Percentiles rank a stretch among this genome's conserved stretches.
phyloP scores from a whole-genome alignment of 495 filamentous ascomycete species.

The Talaromyces ruber region DNA sequence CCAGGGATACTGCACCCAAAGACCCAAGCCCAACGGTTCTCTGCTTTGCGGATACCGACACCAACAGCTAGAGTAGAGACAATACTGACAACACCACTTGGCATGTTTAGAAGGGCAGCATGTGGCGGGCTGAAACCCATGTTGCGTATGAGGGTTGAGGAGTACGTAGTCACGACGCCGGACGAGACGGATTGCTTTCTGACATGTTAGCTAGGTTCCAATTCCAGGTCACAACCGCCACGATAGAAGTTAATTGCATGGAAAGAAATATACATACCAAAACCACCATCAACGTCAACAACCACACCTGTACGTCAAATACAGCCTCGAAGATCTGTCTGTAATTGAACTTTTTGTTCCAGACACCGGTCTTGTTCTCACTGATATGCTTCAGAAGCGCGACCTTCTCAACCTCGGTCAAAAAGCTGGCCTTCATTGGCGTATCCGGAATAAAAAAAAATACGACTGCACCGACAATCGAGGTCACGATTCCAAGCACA shows the following conservation, averaged over 20 bases:
- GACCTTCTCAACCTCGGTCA: constrained; percentile 45
- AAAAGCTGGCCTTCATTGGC: constrained; percentile 47
- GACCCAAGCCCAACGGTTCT: constrained; percentile 44
- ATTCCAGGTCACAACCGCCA: background rate
- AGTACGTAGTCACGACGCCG: constrained; percentile 55
- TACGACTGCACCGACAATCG: constrained; percentile 39
- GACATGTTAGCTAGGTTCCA: background rate
- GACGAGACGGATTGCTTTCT: constrained; percentile 42
- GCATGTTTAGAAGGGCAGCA: constrained; percentile 56
- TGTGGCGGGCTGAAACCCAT: constrained; percentile 48
- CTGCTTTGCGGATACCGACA: constrained; percentile 29
- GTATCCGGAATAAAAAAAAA: constrained; percentile 52
- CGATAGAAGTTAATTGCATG: background rate
- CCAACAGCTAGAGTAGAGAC: constrained; percentile 47
- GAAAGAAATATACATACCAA: constrained; percentile 8
- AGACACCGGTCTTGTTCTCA: constrained; percentile 52
- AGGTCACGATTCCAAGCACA: constrained; percentile 50
- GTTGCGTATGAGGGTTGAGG: constrained; percentile 47
- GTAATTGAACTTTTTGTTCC: constrained; percentile 31
- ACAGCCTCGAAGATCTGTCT: constrained; percentile 26
- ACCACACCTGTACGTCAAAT: constrained; percentile 26
- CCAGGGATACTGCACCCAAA: constrained; percentile 33
- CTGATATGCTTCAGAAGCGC: constrained; percentile 29
- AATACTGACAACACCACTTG: constrained; percentile 51
- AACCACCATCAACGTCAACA: constrained; percentile 27